Percentiles rank a stretch among this genome's conserved stretches.
Conservation (phyloP, 116 monocot genomes). For the Dioscorea cayenensis region DNA sequence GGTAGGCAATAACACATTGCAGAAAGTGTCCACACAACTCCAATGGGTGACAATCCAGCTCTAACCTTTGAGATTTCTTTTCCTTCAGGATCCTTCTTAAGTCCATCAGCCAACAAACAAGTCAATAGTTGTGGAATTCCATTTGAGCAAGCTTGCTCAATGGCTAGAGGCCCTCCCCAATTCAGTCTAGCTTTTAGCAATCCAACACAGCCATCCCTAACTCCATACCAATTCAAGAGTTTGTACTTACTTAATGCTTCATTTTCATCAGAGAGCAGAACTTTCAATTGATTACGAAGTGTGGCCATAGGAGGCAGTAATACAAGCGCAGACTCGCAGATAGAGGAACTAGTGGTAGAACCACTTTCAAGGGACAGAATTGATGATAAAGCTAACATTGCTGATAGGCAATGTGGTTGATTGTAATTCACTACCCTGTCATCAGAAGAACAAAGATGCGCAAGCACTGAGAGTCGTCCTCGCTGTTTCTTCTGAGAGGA, state of each 20-base stretch:
- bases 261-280: slow-evolving; percentile 46
- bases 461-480: slow-evolving; percentile 73
- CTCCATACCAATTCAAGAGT: slow-evolving; percentile 49
- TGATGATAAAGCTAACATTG: slow-evolving; percentile 86
- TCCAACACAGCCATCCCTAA: slow-evolving; percentile 81
- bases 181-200: slow-evolving; percentile 67
- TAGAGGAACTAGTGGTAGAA: slow-evolving; percentile 30
- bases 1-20: slow-evolving; percentile 66
- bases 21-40: slow-evolving; percentile 61
- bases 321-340: slow-evolving; percentile 56
- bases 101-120: slow-evolving; percentile 40
- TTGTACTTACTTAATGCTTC: slow-evolving; percentile 16
- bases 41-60: slow-evolving; percentile 70
- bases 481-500: slow-evolving; percentile 71
- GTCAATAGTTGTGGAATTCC: slow-evolving; percentile 77
- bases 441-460: slow-evolving; percentile 60
- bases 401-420: slow-evolving; percentile 75
- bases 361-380: slow-evolving; percentile 62
- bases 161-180: slow-evolving; percentile 76
- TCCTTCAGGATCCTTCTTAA: slow-evolving; percentile 30
- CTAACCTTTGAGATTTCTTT: slow-evolving; percentile 18
- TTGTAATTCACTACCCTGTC: slow-evolving; percentile 38
- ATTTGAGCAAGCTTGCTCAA: slow-evolving; percentile 92
- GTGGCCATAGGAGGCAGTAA: slow-evolving; percentile 79
- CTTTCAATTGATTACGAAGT: slow-evolving; percentile 49